Base-by-base conservation (phyloP, 2,329 filamentous ascomycete species). In the Aspergillus neotritici region DNA sequence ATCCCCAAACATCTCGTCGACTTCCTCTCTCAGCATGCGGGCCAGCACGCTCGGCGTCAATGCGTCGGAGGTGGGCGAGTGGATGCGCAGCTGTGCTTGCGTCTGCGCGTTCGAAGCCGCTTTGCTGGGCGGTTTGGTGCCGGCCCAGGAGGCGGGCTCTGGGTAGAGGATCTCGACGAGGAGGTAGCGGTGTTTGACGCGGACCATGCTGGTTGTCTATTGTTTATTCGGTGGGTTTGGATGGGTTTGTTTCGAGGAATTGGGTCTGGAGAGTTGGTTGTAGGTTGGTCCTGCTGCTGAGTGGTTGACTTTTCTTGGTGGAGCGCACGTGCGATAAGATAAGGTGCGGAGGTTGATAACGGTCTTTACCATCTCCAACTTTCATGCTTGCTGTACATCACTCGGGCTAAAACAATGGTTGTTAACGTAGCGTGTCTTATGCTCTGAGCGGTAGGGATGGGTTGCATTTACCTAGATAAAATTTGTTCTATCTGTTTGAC, bases 161-260 rank as follows among this genome's bases (percentile, higher is more conserved):
- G 90, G 88, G 59, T 96, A 96, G 36, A 97, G 76, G 53, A 97
- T 89, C 63, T 94, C 87, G 49, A 97, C 80, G n/a, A 97, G 81
- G 13, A 98, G 79, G 66, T 98, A 98, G 58, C 93, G 84, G 67
- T 95, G 86, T 69, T 98, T 98, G 55, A 97, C 80, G 62, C 93
- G 87, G 47, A 98, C 93, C 93, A 98, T 96, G n/a, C 31, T n/a
- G 9, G 9, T 34, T 40, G 37, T 31, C 2, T 40, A 36, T 25
- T 10, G 32, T 13, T 34, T 9, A 9, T 15, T 30, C n/a, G n/a
- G 36, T 10, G 9, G 35, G 28, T 15, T 15, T 9, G 34, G 16
- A 28, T 15, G 40, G 12, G 10, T 3, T 4, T 11, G 5, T 16
- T 35, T 8, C 3, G 34, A 12, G 16, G 7, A 13, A n/a, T 37